Evolutionary conservation across 2,329 filamentous ascomycete genomes (phyloP).

Genomic region (Tolypocladium ovalisporum): DNA sequence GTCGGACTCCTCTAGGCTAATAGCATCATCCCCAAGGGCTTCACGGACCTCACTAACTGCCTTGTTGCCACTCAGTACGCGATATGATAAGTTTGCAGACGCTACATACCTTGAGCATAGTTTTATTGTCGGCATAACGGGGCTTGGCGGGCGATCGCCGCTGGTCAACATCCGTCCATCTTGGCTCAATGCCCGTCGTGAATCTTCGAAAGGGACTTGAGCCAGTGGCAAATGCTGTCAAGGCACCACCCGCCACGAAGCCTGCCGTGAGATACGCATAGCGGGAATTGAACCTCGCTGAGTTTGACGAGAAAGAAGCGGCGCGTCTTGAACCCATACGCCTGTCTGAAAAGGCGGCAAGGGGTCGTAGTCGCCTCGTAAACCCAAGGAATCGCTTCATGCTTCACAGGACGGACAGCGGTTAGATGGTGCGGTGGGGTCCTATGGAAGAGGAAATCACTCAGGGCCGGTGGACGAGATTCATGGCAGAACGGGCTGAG

Average conservation of each 20-base stretch:
- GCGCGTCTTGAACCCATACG: background rate
- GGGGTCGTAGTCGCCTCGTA: background rate
- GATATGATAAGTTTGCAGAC: background rate
- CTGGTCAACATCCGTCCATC: constrained; percentile 5
- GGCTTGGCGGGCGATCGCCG: background rate
- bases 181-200: background rate
- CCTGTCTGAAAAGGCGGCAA: background rate
- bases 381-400: background rate
- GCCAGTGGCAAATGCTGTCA: background rate
- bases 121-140: constrained; percentile 12
- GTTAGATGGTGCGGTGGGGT: too few relatives aligned
- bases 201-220: background rate
- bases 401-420: background rate
- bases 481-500: too few relatives aligned
- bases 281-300: background rate
- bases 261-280: background rate
- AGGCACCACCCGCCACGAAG: constrained; percentile 1
- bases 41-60: constrained; percentile 9
- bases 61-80: background rate
- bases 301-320: background rate
- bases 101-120: constrained; percentile 10
- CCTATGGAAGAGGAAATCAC: too few relatives aligned
- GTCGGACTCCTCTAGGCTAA: constrained; percentile 54
- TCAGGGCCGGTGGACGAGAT: too few relatives aligned
- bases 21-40: constrained; percentile 39